Base-by-base conservation (phyloP, 305 asterid species). In the Salvia sclarea region DNA sequence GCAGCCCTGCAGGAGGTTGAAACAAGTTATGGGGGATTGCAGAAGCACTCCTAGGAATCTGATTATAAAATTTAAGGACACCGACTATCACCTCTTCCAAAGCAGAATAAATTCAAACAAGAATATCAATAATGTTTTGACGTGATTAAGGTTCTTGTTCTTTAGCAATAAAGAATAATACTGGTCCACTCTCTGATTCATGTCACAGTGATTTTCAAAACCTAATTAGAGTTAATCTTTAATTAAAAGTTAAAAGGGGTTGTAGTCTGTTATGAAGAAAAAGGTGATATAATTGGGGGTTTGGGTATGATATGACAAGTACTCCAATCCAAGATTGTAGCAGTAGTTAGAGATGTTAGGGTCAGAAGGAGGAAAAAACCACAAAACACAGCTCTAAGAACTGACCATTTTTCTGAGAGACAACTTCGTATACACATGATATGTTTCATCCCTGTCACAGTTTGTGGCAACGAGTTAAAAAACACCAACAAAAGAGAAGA, bases 391-490 rank as follows among this genome's bases (percentile, higher is more conserved):
- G 75, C 59, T 76, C 59, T 43, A 16, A 30, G 38, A 64, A 21
- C 40, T 28, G 70, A 52, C 43, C 57, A 38, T 6, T 53, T 49
- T 47, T 49, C 78, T 48, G 70, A 63, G 53, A 28, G 55, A 50
- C 49, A 64, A 67, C 59, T 68, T 72, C 24, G 72, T 63, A 68
- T 66, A 52, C 82, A 78, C 82, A 78, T 73, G 82, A 64, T 61
- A 66, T 78, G 79, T 78, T 74, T 74, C 38, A 74, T 69, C 79
- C 52, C 68, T 58, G 53, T 78, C 76, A 58, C n/a, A 6, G 2
- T 59, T 69, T 66, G 37, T 55, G 43, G 61, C 8, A 18, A 61
- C 5, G 8, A 56, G 24, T n/a, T 28, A 13, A 1, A 25, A 35
- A 35, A 52, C 10, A 40, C 17, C n/a, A 52, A 0, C 20, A 9